These are phyloP conservation scores for Mycena olivaceomarginata DNA, from an alignment of 768 basidiomycete genomes.

Conservation along the genomic window DNA sequence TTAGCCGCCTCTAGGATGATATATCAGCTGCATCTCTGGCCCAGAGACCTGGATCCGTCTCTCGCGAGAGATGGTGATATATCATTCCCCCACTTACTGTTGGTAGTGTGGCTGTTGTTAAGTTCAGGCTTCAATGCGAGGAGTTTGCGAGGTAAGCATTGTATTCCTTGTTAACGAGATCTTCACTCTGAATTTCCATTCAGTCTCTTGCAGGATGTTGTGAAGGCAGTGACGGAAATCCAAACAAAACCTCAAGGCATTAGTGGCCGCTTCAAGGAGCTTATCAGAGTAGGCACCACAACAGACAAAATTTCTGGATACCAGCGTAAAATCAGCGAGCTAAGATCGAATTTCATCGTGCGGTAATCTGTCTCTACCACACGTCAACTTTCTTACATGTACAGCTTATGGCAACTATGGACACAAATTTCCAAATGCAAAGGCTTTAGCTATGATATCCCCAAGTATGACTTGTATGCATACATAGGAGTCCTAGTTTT, in stretches of 20 bases:
- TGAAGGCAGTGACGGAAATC: background rate
- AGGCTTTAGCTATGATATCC: background rate
- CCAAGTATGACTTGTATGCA: background rate
- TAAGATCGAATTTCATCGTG: constrained; percentile 1
- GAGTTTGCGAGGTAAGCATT: constrained; percentile 1
- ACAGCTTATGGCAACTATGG: background rate
- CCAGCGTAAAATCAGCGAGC: background rate
- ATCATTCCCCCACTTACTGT: no score
- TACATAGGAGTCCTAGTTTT: background rate
- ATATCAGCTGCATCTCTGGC: no score
- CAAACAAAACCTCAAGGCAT: background rate
- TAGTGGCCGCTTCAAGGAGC: background rate
- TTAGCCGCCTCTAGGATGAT: no score
- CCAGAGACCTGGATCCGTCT: no score
- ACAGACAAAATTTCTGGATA: constrained; percentile 6
- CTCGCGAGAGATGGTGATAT: no score
- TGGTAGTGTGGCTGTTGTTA: background rate
- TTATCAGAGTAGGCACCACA: background rate
- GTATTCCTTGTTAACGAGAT: background rate
- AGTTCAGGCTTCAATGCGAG: constrained; percentile 2
- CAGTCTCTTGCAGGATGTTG: background rate
- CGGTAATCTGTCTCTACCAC: background rate
- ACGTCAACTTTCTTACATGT: background rate
- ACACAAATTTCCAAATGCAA: constrained; percentile 6
- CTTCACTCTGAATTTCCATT: background rate